Evolutionary conservation across 352 stramenopile genomes (phyloP).

Genomic region (Phytophthora ohioensis): DNA sequence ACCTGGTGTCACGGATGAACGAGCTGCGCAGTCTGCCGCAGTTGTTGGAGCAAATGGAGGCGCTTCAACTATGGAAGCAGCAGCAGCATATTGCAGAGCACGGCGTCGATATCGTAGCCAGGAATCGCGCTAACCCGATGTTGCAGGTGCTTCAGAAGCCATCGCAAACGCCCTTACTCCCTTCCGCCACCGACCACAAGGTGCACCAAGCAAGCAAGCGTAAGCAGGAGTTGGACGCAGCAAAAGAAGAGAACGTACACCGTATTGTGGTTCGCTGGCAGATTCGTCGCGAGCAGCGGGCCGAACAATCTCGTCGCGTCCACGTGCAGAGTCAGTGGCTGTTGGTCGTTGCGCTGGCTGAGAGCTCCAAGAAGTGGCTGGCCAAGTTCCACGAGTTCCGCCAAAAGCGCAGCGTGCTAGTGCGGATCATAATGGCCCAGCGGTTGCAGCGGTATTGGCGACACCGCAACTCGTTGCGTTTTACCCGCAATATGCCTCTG

Average conservation of each 20-base stretch:
- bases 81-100: constrained; percentile 52
- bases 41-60: constrained; percentile 59
- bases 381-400: constrained; percentile 56
- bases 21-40: constrained; percentile 65
- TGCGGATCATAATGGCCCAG: constrained; percentile 57
- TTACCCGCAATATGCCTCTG: constrained; percentile 32
- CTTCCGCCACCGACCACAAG: constrained; percentile 62
- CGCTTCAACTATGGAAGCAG: constrained; percentile 43
- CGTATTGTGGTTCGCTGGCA: constrained; percentile 65
- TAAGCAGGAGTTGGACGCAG: constrained; percentile 63
- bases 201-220: constrained; percentile 52
- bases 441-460: constrained; percentile 69
- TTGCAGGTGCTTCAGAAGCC: constrained; percentile 57
- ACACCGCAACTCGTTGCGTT: constrained; percentile 39
- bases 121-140: constrained; percentile 53
- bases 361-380: constrained; percentile 49
- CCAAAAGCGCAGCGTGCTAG: constrained; percentile 43
- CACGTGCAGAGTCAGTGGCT: constrained; percentile 71
- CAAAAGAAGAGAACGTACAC: constrained; percentile 47
- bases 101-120: constrained; percentile 57
- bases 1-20: constrained; percentile 60
- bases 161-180: constrained; percentile 62
- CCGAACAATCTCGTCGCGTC: constrained; percentile 41
- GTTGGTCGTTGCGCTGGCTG: constrained; percentile 49
- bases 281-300: constrained; percentile 44